Evolutionary conservation across 2,329 filamentous ascomycete genomes (phyloP), one percentile per base, ranked within the genome.

Genomic region (Rhynchosporium secalis): DNA sequence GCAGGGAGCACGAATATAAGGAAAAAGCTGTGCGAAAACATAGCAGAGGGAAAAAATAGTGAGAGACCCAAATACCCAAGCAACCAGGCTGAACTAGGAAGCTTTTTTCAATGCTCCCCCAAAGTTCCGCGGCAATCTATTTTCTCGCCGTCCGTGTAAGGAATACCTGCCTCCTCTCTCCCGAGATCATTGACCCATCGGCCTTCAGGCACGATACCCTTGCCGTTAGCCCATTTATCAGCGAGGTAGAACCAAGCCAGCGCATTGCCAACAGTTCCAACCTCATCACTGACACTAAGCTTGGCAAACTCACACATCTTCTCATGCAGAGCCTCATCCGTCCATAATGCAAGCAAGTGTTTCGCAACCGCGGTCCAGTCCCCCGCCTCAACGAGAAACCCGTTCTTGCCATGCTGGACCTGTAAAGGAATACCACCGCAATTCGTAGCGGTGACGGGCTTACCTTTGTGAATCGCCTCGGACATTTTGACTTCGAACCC

Each of bases 401-500:
- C 90, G 63, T 88, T 88, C 72, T 89, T 83, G 41, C 80, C 80
- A 69, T 93, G 78, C 73, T 89, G 82, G 61, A 95, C 83, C 73
- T 95, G 91, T 4, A 94, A 79, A 0, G 90, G 90, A 58, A 95
- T 93, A 10, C 91, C 91, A n/a, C 91, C 91, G 1, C 87, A 86
- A 26, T 81, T 80, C 1, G 88, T 91, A 3, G 88, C 89, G 65
- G 95, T 91, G 70, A 92, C 83, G 1, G 91, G 91, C 2, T 88
- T 85, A 13, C 90, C 90, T 49, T 92, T 91, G 72, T 93, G 90
- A 28, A 94, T 80, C 1, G 89, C 90, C 75, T 95, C 91, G 0
- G 88, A 92, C 4, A 95, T 90, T 76, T 95, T 95, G 69, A 95
- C 88, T 75, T 95, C 91, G 69, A 95, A 95, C 0, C 91, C 90